Evolutionary conservation across 352 stramenopile species (phyloP).

Genomic region (Globisporangium echinulatum): DNA sequence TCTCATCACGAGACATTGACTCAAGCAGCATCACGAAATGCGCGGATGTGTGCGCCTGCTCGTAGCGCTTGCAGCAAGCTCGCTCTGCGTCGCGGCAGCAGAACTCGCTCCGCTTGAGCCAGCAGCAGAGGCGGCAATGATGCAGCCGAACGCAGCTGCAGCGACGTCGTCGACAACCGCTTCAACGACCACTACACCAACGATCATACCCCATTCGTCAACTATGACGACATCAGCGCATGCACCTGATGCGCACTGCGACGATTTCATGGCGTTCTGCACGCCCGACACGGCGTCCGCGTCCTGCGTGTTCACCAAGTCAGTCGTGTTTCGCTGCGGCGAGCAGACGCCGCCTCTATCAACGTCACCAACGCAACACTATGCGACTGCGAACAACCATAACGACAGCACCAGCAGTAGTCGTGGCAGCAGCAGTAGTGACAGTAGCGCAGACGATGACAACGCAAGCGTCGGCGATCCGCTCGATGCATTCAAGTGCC

Average conservation of each 20-base stretch:
- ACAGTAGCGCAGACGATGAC: neutral
- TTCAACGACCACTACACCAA: too few relatives aligned
- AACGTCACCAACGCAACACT: neutral
- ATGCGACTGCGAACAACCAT: neutral
- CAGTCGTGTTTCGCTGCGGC: constrained; percentile 39
- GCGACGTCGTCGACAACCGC: too few relatives aligned
- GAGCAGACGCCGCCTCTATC: neutral
- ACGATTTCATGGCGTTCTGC: constrained; percentile 35
- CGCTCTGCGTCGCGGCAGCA: too few relatives aligned
- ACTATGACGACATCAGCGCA: too few relatives aligned
- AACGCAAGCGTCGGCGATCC: constrained; percentile 8
- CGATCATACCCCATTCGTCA: too few relatives aligned
- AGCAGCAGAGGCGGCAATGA: too few relatives aligned
- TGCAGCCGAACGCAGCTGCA: too few relatives aligned
- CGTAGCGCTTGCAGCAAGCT: too few relatives aligned
- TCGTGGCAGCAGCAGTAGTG: neutral
- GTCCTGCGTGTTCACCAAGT: constrained; percentile 42
- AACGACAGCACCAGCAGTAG: neutral
- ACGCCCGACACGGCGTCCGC: constrained; percentile 38
- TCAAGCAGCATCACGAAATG: neutral
- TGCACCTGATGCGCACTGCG: constrained; percentile 27
- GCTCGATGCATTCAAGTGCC: constrained; percentile 29
- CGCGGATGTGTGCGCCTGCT: too few relatives aligned
- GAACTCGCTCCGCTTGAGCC: too few relatives aligned
- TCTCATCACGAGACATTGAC: too few relatives aligned